These are phyloP conservation scores for Zalaria obscura DNA, from an alignment of 2,329 filamentous ascomycete genomes.

Conservation along the genomic window DNA sequence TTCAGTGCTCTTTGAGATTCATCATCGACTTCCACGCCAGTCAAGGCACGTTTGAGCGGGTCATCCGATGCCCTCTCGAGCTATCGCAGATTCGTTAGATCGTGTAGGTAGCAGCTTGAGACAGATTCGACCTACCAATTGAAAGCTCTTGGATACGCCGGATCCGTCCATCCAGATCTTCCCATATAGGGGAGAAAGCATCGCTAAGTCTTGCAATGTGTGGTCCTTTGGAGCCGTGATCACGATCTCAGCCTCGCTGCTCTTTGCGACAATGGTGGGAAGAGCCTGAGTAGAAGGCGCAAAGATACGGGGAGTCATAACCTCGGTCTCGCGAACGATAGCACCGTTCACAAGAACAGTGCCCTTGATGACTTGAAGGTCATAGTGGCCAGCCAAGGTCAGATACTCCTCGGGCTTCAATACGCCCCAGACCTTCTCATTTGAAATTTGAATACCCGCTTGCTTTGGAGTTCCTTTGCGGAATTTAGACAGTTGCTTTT, in stretches of 20 bases:
- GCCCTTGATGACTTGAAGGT: constrained; percentile 46
- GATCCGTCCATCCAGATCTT: constrained; percentile 44
- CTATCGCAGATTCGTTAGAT: not conserved
- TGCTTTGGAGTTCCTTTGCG: too few relatives aligned
- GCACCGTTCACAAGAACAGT: constrained; percentile 53
- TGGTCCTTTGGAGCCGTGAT: constrained; percentile 35
- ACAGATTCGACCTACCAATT: too few relatives aligned
- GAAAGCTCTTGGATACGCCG: too few relatives aligned
- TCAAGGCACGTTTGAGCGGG: constrained; percentile 12
- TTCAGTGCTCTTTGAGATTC: constrained; percentile 11
- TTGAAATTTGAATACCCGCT: too few relatives aligned
- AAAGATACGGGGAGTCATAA: constrained; percentile 40
- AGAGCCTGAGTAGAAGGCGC: constrained; percentile 57
- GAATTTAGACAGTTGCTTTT: too few relatives aligned
- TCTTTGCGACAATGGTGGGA: constrained; percentile 43
- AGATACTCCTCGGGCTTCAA: constrained; percentile 18
- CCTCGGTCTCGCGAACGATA: constrained; percentile 36
- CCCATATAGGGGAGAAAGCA: constrained; percentile 51
- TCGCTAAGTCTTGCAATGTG: constrained; percentile 39
- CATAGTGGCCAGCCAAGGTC: constrained; percentile 48
- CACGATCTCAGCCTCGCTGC: constrained; percentile 38
- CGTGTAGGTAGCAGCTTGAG: too few relatives aligned
- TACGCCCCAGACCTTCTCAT: constrained; percentile 1
- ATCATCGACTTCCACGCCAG: constrained; percentile 14
- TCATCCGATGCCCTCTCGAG: constrained; percentile 14